These are phyloP conservation scores for Pseudogymnoascus destructans DNA, from an alignment of 2,329 filamentous ascomycete genomes.

Conservation along the genomic window DNA sequence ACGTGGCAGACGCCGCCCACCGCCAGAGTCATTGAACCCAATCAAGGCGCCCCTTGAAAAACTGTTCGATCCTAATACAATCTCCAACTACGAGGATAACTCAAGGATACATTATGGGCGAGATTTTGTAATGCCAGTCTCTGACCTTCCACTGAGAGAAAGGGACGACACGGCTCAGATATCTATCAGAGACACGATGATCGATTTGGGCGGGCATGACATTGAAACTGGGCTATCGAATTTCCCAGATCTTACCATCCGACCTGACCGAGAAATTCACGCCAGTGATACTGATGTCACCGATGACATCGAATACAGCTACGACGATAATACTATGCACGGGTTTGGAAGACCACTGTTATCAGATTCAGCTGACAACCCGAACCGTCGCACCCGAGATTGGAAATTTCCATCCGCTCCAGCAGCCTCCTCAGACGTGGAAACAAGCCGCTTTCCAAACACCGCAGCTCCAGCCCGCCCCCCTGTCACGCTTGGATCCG, in stretches of 20 bases:
- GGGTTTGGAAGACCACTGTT: slow-evolving; percentile 39
- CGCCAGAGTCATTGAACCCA: slow-evolving; percentile 44
- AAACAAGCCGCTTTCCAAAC: slow-evolving; percentile 39
- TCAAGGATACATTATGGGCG: slow-evolving; percentile 46
- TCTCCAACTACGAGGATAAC: slow-evolving; percentile 52
- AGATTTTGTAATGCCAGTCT: slow-evolving; percentile 30
- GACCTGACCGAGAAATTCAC: slow-evolving; percentile 15
- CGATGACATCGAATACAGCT: slow-evolving; percentile 16
- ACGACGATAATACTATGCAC: slow-evolving; percentile 13
- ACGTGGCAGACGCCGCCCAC: slow-evolving; percentile 35
- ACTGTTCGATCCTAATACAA: too few species aligned
- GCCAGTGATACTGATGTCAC: slow-evolving; percentile 14
- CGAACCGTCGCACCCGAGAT: slow-evolving; percentile 38
- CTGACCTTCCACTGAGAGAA: slow-evolving; percentile 40
- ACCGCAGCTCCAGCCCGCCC: slow-evolving; percentile 25
- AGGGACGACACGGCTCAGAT: slow-evolving; percentile 40
- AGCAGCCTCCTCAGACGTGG: slow-evolving; percentile 40
- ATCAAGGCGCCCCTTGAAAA: slow-evolving; percentile 49
- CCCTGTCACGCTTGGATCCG: slow-evolving; percentile 22
- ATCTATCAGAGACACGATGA: slow-evolving; percentile 45
- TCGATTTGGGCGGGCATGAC: slow-evolving; percentile 47
- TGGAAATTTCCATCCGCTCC: slow-evolving; percentile 45
- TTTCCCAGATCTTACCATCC: slow-evolving; percentile 49
- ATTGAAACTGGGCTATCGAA: slow-evolving; percentile 41
- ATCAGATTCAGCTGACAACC: slow-evolving; percentile 44